A percentile compares a stretch with the other conserved stretches of the same genome.
Evolutionary conservation across 1,284 basidiomycete genomes (phyloP).

Genomic region (Ceratobasidium sp.): DNA sequence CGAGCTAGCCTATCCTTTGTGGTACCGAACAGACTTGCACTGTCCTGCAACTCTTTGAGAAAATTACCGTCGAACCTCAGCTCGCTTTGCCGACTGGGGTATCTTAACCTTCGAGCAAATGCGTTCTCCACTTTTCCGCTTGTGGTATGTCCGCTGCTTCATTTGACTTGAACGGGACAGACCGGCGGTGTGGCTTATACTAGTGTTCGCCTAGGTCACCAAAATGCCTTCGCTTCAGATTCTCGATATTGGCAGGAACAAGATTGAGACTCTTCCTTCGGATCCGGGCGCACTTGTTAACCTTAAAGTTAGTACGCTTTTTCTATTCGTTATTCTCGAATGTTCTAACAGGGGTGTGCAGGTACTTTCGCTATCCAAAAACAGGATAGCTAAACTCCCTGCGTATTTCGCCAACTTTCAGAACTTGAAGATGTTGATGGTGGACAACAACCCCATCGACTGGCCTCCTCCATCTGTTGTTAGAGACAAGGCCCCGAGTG

Average conservation of each 20-base stretch:
- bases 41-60: constrained; percentile 87
- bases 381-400: constrained; percentile 86
- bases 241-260: constrained; percentile 94
- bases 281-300: constrained; percentile 84
- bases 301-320: constrained; percentile 71
- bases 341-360: constrained; percentile 55
- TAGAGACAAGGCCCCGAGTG: constrained; percentile 56
- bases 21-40: constrained; percentile 73
- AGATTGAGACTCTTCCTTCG: constrained; percentile 83
- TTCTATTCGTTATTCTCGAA: constrained; percentile 26
- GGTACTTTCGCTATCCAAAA: constrained; percentile 90
- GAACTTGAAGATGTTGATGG: constrained; percentile 83
- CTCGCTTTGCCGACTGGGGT: constrained; percentile 82
- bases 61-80: constrained; percentile 86
- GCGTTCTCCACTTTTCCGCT: constrained; percentile 86
- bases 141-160: constrained; percentile 71
- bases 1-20: constrained; percentile 1
- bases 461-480: constrained; percentile 83
- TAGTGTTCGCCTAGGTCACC: constrained; percentile 72
- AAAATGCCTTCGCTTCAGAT: constrained; percentile 92
- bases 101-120: constrained; percentile 95
- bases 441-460: constrained; percentile 92
- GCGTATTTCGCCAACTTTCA: constrained; percentile 81
- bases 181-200: constrained; percentile 21
- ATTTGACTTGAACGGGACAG: constrained; percentile 28